phyloP scores from a whole-genome alignment of 768 basidiomycete species.

The Coprinellus aureogranulatus region DNA sequence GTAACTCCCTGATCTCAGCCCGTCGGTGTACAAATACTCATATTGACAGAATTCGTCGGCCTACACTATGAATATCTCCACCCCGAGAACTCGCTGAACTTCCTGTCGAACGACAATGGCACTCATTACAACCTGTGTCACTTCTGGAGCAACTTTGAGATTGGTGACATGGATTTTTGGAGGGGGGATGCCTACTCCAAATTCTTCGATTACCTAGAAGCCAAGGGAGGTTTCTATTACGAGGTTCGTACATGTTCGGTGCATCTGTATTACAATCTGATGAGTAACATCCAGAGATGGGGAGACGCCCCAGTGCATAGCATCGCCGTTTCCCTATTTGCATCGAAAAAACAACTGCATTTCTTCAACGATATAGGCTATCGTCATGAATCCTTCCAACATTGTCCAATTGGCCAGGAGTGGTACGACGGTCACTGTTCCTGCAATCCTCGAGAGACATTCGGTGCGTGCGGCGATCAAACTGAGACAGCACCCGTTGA shows the following conservation, averaged over 20 bases:
- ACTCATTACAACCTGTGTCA: slow-evolving; percentile 69
- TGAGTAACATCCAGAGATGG: slow-evolving; percentile 51
- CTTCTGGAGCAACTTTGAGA: slow-evolving; percentile 92
- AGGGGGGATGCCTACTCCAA: slow-evolving; percentile 76
- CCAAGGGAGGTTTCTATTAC: slow-evolving; percentile 87
- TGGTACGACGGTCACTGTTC: slow-evolving; percentile 65
- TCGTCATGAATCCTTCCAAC: slow-evolving; percentile 75
- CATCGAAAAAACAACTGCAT: slow-evolving; percentile 70
- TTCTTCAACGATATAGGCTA: slow-evolving; percentile 88
- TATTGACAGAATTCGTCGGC: slow-evolving; percentile 71
- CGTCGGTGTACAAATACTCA: background rate
- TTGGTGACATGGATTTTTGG: slow-evolving; percentile 89
- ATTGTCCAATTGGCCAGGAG: slow-evolving; percentile 59
- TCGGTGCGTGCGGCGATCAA: slow-evolving; percentile 45
- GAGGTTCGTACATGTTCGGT: slow-evolving; percentile 68
- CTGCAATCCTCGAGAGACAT: slow-evolving; percentile 68
- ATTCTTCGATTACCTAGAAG: slow-evolving; percentile 81
- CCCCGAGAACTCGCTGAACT: slow-evolving; percentile 66
- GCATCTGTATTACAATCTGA: too few species aligned
- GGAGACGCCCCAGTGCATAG: slow-evolving; percentile 79
- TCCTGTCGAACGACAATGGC: slow-evolving; percentile 70
- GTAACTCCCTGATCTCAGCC: slow-evolving; percentile 3
- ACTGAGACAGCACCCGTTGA: background rate
- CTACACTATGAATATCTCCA: slow-evolving; percentile 61
- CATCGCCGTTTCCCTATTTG: slow-evolving; percentile 77